Evolutionary conservation across 2,329 filamentous ascomycete species (phyloP).

Genomic region (Colletotrichum abscissum): DNA sequence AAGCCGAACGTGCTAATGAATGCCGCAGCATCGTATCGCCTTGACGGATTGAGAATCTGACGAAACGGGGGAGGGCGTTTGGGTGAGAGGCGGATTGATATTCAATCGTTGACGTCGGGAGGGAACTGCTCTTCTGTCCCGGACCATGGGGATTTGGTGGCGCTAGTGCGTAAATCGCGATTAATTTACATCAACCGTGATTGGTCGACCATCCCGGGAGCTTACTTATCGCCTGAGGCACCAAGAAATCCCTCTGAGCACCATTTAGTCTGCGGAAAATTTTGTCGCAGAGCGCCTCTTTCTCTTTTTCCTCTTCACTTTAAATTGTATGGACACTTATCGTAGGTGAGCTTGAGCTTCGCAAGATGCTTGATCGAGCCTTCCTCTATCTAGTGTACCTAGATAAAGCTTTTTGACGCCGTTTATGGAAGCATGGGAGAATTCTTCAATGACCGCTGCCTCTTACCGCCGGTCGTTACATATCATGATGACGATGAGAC

Average conservation of each 20-base stretch:
- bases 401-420: constrained; percentile 68
- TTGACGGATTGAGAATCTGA: constrained; percentile 60
- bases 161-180: constrained; percentile 49
- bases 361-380: constrained; percentile 65
- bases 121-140: constrained; percentile 50
- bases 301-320: constrained; percentile 55
- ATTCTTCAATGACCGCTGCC: constrained; percentile 70
- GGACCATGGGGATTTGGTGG: constrained; percentile 46
- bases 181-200: constrained; percentile 58
- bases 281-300: constrained; percentile 38
- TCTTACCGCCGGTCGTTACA: constrained; percentile 83
- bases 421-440: constrained; percentile 80
- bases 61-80: constrained; percentile 44
- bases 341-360: constrained; percentile 74
- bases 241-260: background rate
- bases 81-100: constrained; percentile 47
- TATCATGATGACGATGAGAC: constrained; percentile 40
- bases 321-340: constrained; percentile 79
- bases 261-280: constrained; percentile 32
- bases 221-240: constrained; percentile 51
- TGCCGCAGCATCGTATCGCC: constrained; percentile 77
- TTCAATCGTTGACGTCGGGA: constrained; percentile 54
- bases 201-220: constrained; percentile 46
- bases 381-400: constrained; percentile 78
- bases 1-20: constrained; percentile 75